Evolutionary conservation across 306 rosid species (phyloP).

Genomic region (Sicyos edulis): DNA sequence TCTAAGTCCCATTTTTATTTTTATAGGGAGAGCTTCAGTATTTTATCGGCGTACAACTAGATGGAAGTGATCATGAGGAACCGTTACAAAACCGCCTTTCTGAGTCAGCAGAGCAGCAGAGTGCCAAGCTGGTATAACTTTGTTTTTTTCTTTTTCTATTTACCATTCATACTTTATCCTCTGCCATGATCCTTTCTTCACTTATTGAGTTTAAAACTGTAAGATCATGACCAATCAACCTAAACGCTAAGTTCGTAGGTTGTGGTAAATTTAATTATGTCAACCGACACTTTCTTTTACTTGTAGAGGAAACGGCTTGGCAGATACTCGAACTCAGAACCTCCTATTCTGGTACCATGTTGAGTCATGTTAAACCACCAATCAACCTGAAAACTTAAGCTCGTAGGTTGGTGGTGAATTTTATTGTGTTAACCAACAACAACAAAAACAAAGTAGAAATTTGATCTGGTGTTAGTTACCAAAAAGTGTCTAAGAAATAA

Average conservation of each 20-base stretch:
- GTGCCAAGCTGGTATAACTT: slow-evolving; percentile 65
- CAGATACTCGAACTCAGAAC: too few species aligned
- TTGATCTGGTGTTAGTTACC: not conserved
- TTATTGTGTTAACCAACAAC: too few species aligned
- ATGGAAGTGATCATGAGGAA: slow-evolving; percentile 88
- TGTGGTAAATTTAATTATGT: too few species aligned
- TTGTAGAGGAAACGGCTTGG: too few species aligned
- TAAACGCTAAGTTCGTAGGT: too few species aligned
- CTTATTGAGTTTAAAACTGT: not conserved
- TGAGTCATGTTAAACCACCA: too few species aligned
- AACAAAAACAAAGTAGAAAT: not conserved
- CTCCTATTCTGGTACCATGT: too few species aligned
- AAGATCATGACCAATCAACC: too few species aligned
- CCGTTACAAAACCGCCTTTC: slow-evolving; percentile 72
- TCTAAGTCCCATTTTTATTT: slow-evolving; percentile 18
- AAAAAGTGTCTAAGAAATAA: not conserved
- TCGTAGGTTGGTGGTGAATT: too few species aligned
- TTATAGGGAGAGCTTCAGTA: slow-evolving; percentile 94
- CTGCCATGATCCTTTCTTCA: not conserved
- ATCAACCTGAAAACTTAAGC: too few species aligned
- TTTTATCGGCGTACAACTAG: slow-evolving; percentile 96
- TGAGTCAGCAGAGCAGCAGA: slow-evolving; percentile 57
- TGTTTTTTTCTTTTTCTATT: not conserved
- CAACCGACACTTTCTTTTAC: too few species aligned
- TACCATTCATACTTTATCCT: not conserved